Conservation (phyloP, 129 eudicot genomes). For the Artemisia argyi region DNA sequence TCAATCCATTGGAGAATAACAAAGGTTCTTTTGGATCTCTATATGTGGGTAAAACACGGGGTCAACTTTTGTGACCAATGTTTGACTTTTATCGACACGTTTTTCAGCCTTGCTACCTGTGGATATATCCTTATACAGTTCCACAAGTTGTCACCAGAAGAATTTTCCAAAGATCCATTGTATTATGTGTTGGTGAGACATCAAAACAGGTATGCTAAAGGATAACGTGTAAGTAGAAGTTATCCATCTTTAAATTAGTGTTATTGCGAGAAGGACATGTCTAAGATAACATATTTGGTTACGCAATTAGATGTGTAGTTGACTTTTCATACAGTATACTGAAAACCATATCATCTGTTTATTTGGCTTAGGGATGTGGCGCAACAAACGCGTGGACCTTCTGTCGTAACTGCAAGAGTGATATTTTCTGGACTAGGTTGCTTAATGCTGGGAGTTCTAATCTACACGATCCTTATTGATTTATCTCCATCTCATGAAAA, state of each 20-base stretch:
- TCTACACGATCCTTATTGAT: constrained; percentile 49
- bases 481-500: constrained; percentile 50
- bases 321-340: too few species aligned
- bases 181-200: constrained; percentile 26
- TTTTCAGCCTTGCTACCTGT: constrained; percentile 5
- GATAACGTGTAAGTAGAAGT: not conserved
- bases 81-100: too few species aligned
- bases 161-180: too few species aligned
- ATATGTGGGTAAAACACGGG: too few species aligned
- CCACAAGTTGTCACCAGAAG: too few species aligned
- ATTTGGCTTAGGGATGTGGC: constrained; percentile 33
- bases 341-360: not conserved
- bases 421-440: constrained; percentile 57
- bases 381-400: constrained; percentile 25
- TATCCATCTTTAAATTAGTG: not conserved
- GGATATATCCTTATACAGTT: constrained; percentile 1
- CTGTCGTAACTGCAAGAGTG: constrained; percentile 50
- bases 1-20: too few species aligned
- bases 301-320: too few species aligned
- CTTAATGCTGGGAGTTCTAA: constrained; percentile 57
- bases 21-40: too few species aligned
- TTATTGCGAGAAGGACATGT: not conserved
- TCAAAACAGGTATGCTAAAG: constrained; percentile 26
- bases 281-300: not conserved
- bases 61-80: too few species aligned